Percentiles rank a stretch among this genome's conserved stretches.
These are phyloP conservation scores for Sarocladium brachiariae DNA, from an alignment of 2,329 filamentous ascomycete species.

Conservation along the genomic window DNA sequence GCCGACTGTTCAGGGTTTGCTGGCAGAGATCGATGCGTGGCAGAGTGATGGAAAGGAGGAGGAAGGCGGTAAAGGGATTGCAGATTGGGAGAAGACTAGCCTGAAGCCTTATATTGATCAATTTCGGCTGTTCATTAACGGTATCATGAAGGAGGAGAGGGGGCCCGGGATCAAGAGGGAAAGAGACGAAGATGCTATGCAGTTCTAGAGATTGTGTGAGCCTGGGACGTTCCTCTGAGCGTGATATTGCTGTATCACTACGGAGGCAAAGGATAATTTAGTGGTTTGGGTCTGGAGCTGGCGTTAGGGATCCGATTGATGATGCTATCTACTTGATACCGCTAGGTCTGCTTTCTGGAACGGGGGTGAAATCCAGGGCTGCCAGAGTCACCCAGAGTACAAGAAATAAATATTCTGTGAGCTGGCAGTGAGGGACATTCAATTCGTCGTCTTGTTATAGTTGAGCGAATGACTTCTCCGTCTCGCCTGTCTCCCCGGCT, in stretches of 20 bases:
- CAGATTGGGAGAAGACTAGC: conserved; percentile 96
- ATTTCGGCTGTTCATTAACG: conserved; percentile 75
- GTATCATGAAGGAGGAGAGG: conserved; percentile 69
- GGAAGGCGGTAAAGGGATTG: conserved; percentile 34
- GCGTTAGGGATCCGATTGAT: neutral
- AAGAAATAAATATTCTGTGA: too few species aligned
- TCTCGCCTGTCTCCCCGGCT: conserved; percentile 8
- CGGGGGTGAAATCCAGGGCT: too few species aligned
- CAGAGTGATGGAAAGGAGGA: conserved; percentile 40
- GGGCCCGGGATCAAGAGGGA: conserved; percentile 50
- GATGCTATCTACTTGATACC: too few species aligned
- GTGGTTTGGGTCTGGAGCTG: neutral
- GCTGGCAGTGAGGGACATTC: too few species aligned
- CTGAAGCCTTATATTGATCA: conserved; percentile 88
- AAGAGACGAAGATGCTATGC: conserved; percentile 44
- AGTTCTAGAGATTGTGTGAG: conserved; percentile 34
- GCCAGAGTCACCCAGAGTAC: too few species aligned
- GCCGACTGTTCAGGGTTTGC: conserved; percentile 78
- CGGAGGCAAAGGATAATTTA: too few species aligned
- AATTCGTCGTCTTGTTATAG: too few species aligned
- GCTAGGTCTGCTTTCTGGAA: too few species aligned
- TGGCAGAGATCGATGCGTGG: conserved; percentile 84
- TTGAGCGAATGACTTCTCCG: conserved; percentile 9
- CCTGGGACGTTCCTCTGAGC: neutral
- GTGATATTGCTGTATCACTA: too few species aligned